Evolutionary conservation across 2,329 filamentous ascomycete species (phyloP).

Genomic region (Eutypella sp.): DNA sequence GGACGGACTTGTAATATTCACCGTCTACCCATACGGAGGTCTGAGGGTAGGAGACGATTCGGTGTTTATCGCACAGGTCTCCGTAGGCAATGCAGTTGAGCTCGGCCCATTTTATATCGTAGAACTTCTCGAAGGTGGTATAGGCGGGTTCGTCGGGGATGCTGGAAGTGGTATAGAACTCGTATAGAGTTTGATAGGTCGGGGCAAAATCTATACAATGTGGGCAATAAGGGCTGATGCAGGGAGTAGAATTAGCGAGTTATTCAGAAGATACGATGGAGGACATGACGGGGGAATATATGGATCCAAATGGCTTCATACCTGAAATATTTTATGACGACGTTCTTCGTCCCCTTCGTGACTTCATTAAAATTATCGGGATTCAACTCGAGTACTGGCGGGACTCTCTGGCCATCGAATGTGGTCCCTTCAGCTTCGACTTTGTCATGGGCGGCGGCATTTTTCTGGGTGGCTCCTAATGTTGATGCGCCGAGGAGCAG

Average conservation of each 20-base stretch:
- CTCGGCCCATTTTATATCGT: slow-evolving; percentile 82
- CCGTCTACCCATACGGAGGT: slow-evolving; percentile 79
- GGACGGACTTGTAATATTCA: slow-evolving; percentile 55
- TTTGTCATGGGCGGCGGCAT: slow-evolving; percentile 32
- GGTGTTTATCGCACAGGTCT: slow-evolving; percentile 67
- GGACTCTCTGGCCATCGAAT: slow-evolving; percentile 64
- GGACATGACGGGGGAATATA: neutral
- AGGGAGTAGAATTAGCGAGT: no score
- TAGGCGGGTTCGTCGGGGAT: slow-evolving; percentile 51
- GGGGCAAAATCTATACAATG: slow-evolving; percentile 81
- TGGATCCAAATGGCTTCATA: slow-evolving; percentile 28
- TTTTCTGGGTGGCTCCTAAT: slow-evolving; percentile 32
- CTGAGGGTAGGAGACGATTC: slow-evolving; percentile 68
- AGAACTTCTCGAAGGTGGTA: slow-evolving; percentile 65
- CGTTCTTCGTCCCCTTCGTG: slow-evolving; percentile 47
- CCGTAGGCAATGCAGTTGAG: slow-evolving; percentile 82
- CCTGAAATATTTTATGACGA: slow-evolving; percentile 65
- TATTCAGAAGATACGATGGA: no score
- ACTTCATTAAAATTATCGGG: slow-evolving; percentile 53
- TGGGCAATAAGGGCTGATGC: slow-evolving; percentile 57
- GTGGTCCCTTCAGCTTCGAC: slow-evolving; percentile 47
- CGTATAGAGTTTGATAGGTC: slow-evolving; percentile 85
- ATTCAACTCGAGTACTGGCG: slow-evolving; percentile 57
- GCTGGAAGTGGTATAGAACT: slow-evolving; percentile 88
- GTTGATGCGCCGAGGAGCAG: slow-evolving; percentile 43